phyloP scores from a whole-genome alignment of 2,329 filamentous ascomycete genomes.

The Clonostachys rhizophaga region DNA sequence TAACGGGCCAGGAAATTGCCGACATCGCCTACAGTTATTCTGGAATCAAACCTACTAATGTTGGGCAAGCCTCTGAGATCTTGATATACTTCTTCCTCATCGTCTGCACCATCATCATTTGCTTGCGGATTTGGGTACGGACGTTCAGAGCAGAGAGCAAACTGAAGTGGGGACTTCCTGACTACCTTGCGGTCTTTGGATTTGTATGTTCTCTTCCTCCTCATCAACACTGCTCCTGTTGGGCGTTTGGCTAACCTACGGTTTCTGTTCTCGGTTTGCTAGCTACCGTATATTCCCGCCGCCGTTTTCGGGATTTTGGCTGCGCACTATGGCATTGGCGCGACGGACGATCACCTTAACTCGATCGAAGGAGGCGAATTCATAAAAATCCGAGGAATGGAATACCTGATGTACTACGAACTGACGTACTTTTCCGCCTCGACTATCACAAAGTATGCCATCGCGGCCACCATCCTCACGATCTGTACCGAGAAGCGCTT shows the following conservation, averaged over 20 bases:
- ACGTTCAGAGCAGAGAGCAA: neutral
- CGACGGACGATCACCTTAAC: neutral
- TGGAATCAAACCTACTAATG: neutral
- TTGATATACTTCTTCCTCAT: conserved; percentile 1
- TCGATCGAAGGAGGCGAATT: neutral
- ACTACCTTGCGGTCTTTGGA: conserved; percentile 1
- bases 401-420: conserved; percentile 8
- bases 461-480: conserved; percentile 8
- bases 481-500: conserved; percentile 7
- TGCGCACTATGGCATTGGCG: conserved; percentile 5
- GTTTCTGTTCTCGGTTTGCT: neutral
- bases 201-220: conserved; percentile 5
- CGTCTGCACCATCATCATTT: conserved; percentile 3
- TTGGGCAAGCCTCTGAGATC: neutral
- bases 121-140: conserved; percentile 6
- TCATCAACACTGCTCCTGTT: neutral
- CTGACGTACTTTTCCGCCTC: conserved; percentile 12
- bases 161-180: conserved; percentile 1
- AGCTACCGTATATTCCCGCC: conserved; percentile 4
- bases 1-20: neutral
- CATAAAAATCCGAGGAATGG: neutral
- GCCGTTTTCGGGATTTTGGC: conserved; percentile 5
- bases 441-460: conserved; percentile 10
- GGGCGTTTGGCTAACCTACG: neutral
- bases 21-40: neutral